Evolutionary conservation across 768 basidiomycete species (phyloP).

Genomic region (Kwoniella sp.): DNA sequence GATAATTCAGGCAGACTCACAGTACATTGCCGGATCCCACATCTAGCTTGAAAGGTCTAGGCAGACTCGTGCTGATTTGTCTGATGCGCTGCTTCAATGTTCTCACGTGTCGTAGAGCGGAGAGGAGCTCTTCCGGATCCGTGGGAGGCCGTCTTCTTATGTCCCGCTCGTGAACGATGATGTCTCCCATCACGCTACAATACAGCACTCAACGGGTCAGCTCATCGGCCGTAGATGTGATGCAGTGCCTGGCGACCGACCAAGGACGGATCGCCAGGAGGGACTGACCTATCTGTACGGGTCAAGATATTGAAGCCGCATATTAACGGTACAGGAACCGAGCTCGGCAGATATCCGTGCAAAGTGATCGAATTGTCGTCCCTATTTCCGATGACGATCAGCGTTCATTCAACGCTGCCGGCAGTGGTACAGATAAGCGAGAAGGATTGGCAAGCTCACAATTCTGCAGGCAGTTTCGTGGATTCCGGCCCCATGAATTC

Average conservation of each 20-base stretch:
- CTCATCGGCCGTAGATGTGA: too few relatives aligned
- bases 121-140: constrained; percentile 32
- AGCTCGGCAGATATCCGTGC: constrained; percentile 27
- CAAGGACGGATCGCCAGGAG: background rate
- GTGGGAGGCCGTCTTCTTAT: constrained; percentile 29
- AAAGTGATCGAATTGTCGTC: constrained; percentile 36
- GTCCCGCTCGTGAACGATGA: constrained; percentile 35
- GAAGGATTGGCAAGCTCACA: constrained; percentile 22
- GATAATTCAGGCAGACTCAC: constrained; percentile 16
- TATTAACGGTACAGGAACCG: constrained; percentile 26
- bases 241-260: too few relatives aligned
- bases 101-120: constrained; percentile 25
- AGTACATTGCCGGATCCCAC: constrained; percentile 15
- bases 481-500: constrained; percentile 38
- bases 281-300: constrained; percentile 26
- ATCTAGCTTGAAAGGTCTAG: constrained; percentile 32
- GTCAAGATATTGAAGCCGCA: constrained; percentile 37
- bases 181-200: constrained; percentile 34
- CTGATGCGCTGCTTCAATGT: constrained; percentile 27
- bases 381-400: constrained; percentile 6
- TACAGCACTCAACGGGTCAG: too few relatives aligned
- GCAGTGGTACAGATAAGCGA: background rate
- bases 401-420: background rate
- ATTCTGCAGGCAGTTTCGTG: constrained; percentile 30
- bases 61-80: constrained; percentile 25